Percentiles rank a stretch among this genome's conserved stretches.
Conservation (phyloP, 768 basidiomycete genomes). For the Amanita polypyramis region DNA sequence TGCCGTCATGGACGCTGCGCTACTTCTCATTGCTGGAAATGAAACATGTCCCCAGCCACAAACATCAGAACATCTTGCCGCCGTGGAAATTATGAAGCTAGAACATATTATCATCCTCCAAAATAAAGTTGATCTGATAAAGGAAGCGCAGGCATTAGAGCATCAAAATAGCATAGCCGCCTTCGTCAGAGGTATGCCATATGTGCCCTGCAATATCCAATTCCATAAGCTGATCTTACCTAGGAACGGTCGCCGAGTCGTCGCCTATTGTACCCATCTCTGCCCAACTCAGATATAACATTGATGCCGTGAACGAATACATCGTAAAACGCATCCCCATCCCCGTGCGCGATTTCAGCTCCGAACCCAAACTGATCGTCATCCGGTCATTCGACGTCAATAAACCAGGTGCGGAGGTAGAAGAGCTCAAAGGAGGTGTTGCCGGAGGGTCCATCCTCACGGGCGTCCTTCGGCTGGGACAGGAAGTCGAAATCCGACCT, state of each 20-base stretch:
- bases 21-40: conserved; percentile 93
- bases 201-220: neutral
- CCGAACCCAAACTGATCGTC: conserved; percentile 89
- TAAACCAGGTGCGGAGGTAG: conserved; percentile 95
- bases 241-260: conserved; percentile 93
- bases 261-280: conserved; percentile 99
- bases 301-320: conserved; percentile 98
- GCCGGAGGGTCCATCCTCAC: conserved; percentile 95
- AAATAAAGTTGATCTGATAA: conserved; percentile 98
- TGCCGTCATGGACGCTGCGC: conserved; percentile 98
- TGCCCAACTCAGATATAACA: conserved; percentile 97
- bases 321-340: conserved; percentile 96
- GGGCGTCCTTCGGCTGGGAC: conserved; percentile 81
- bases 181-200: conserved; percentile 78
- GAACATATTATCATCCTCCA: conserved; percentile 97
- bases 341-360: conserved; percentile 85
- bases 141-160: conserved; percentile 87
- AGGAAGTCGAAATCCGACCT: conserved; percentile 94
- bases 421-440: conserved; percentile 96
- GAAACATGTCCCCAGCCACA: conserved; percentile 99
- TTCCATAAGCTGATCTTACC: neutral
- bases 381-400: conserved; percentile 99
- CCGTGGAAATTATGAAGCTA: conserved; percentile 99
- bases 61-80: conserved; percentile 96
- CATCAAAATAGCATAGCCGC: conserved; percentile 93